Evolutionary conservation across 2,329 filamentous ascomycete genomes (phyloP).

Genomic region (Venturia effusa): DNA sequence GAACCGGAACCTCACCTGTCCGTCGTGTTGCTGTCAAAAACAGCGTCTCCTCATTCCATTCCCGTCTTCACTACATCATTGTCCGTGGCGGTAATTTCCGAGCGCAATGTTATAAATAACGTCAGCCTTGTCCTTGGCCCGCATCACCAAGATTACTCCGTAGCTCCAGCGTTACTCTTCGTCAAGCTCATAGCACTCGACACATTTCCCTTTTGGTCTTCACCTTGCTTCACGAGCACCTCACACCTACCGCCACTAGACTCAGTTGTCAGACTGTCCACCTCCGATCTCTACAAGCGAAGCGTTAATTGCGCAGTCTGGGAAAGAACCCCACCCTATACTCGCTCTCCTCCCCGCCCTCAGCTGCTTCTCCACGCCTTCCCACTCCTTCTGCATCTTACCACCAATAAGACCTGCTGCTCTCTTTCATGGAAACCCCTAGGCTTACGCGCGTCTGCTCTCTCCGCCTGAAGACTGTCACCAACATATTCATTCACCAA

Average conservation of each 20-base stretch:
- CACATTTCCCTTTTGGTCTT: neutral
- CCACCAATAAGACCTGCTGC: neutral
- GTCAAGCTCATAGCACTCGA: neutral
- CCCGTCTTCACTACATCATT: too few species aligned
- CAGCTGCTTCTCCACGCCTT: slow-evolving; percentile 1
- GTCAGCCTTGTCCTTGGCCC: too few species aligned
- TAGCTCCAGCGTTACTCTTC: neutral
- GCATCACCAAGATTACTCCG: too few species aligned
- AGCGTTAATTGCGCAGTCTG: neutral
- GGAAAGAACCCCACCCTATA: neutral
- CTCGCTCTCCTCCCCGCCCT: neutral
- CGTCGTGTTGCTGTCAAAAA: too few species aligned
- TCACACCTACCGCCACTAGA: too few species aligned
- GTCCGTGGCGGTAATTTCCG: too few species aligned
- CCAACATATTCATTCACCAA: neutral
- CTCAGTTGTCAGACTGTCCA: too few species aligned
- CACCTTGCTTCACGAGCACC: too few species aligned
- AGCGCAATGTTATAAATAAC: too few species aligned
- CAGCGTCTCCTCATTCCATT: too few species aligned
- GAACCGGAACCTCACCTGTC: too few species aligned
- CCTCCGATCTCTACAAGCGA: too few species aligned
- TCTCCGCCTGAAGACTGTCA: neutral
- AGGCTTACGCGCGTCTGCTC: neutral
- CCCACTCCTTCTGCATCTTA: neutral
- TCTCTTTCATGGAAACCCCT: neutral